These are phyloP conservation scores for Umbellularia californica DNA, from an alignment of 164 flowering plant species.

Conservation along the genomic window DNA sequence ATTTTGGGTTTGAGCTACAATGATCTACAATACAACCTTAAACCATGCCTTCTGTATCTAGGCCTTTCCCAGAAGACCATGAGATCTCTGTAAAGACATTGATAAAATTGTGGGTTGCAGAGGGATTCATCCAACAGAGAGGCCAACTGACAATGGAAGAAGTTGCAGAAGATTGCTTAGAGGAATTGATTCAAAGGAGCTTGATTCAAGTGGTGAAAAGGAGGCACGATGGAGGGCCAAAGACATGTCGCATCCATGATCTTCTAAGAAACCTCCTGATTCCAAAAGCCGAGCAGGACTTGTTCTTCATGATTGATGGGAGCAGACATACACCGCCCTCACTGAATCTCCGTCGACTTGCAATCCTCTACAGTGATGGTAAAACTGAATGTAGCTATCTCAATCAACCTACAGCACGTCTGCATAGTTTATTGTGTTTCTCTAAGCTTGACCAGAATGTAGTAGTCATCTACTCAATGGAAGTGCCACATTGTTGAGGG, in stretches of 20 bases:
- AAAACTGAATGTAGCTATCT: background rate
- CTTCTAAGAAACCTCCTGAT: background rate
- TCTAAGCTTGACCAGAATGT: background rate
- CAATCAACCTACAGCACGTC: background rate
- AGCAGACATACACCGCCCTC: background rate
- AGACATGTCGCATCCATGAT: constrained; percentile 1
- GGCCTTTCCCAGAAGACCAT: background rate
- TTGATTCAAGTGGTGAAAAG: constrained; percentile 1
- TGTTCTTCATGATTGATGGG: background rate
- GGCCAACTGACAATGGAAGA: background rate
- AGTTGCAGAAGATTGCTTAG: background rate
- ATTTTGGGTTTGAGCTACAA: constrained; percentile 1
- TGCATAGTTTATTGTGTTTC: background rate
- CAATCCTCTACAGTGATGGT: background rate
- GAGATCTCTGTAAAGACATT: background rate
- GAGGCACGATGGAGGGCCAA: background rate
- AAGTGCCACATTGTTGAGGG: background rate
- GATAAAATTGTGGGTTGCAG: constrained; percentile 4
- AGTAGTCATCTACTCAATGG: background rate
- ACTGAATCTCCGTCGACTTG: background rate
- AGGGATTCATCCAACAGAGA: background rate
- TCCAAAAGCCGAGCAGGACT: background rate
- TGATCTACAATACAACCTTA: constrained; percentile 2
- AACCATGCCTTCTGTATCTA: background rate
- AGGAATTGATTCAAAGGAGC: background rate